A percentile compares a stretch with the other conserved stretches of the same genome.
Evolutionary conservation across 768 basidiomycete genomes (phyloP).

Genomic region (Cyathus striatus): DNA sequence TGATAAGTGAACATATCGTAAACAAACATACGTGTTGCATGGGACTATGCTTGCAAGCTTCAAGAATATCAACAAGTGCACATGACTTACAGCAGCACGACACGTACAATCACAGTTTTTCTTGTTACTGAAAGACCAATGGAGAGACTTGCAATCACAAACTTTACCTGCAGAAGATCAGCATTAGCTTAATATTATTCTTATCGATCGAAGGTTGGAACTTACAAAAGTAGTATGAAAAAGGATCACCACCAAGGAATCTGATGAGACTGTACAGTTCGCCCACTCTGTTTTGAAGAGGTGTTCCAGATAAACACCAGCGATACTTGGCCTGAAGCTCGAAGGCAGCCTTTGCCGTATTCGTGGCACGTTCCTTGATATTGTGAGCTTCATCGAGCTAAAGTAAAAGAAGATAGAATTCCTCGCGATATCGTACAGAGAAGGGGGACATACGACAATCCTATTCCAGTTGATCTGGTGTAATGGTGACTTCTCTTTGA

Average conservation of each 20-base stretch:
- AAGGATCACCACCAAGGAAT: slow-evolving; percentile 91
- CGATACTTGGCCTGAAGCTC: slow-evolving; percentile 73
- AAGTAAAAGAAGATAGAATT: background rate
- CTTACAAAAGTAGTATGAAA: slow-evolving; percentile 88
- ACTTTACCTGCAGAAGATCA: slow-evolving; percentile 51
- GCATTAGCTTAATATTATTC: background rate
- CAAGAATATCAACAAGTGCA: background rate
- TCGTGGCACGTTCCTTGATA: slow-evolving; percentile 92
- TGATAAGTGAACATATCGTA: background rate
- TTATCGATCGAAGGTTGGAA: slow-evolving; percentile 2
- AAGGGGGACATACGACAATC: slow-evolving; percentile 49
- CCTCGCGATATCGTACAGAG: no score
- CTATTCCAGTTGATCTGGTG: slow-evolving; percentile 86
- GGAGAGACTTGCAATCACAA: slow-evolving; percentile 91
- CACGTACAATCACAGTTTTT: slow-evolving; percentile 72
- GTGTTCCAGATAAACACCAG: slow-evolving; percentile 97
- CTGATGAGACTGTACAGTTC: slow-evolving; percentile 93
- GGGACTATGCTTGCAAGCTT: slow-evolving; percentile 81
- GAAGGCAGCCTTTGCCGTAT: slow-evolving; percentile 97
- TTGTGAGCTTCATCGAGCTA: slow-evolving; percentile 96
- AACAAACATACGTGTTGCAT: slow-evolving; percentile 65
- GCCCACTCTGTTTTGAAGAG: slow-evolving; percentile 97
- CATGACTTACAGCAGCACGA: background rate
- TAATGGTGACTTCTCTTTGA: slow-evolving; percentile 85
- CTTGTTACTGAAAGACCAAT: slow-evolving; percentile 90